Conservation (phyloP, 192 early-diverging fungal species). For the Coemansia pectinata region DNA sequence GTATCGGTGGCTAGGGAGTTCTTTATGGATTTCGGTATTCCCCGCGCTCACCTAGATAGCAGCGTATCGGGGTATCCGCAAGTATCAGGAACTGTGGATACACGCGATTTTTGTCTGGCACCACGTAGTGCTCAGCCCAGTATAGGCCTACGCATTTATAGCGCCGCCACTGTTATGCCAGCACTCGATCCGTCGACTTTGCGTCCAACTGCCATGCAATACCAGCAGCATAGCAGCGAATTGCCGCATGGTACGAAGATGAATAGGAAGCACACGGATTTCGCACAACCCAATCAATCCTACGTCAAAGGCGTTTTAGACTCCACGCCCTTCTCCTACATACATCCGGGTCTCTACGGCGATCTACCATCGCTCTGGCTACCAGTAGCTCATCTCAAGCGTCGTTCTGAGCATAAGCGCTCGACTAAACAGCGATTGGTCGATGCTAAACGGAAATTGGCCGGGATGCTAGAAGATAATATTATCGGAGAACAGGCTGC, state of each 20-base stretch:
- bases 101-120: slow-evolving; percentile 6
- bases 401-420: slow-evolving; percentile 11
- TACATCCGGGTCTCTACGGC: slow-evolving; percentile 45
- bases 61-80: slow-evolving; percentile 25
- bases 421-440: slow-evolving; percentile 15
- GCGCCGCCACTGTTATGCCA: slow-evolving; percentile 22
- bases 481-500: slow-evolving; percentile 20
- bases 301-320: slow-evolving; percentile 32
- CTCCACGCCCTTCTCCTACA: slow-evolving; percentile 41
- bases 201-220: slow-evolving; percentile 26
- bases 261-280: slow-evolving; percentile 40
- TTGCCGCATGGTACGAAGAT: slow-evolving; percentile 37
- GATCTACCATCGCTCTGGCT: slow-evolving; percentile 48
- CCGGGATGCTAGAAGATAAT: slow-evolving; percentile 28
- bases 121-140: neutral
- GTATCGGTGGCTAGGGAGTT: slow-evolving; percentile 16
- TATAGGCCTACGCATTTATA: neutral
- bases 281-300: slow-evolving; percentile 41
- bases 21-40: slow-evolving; percentile 34
- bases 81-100: neutral
- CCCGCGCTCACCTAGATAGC: slow-evolving; percentile 39
- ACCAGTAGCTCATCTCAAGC: slow-evolving; percentile 31
- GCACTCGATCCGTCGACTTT: slow-evolving; percentile 11
- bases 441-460: slow-evolving; percentile 9
- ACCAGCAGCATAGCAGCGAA: slow-evolving; percentile 31